Conservation (phyloP, 1,139 yeast species). For the Schwanniomyces etchellsii region DNA sequence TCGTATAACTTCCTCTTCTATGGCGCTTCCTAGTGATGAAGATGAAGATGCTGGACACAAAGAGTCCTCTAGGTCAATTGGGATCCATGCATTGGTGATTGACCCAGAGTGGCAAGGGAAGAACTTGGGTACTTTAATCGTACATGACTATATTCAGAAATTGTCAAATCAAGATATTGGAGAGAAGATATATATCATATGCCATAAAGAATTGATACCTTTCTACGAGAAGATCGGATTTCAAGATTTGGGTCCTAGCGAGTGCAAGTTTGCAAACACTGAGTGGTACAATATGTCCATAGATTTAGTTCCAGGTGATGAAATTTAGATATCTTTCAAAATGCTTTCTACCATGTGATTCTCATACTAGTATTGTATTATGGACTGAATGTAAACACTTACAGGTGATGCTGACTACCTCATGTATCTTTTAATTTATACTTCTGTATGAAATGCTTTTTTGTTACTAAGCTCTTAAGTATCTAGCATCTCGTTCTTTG, state of each 20-base stretch:
- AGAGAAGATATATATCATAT: slow-evolving; percentile 67
- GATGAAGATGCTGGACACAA: slow-evolving; percentile 58
- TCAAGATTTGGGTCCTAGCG: slow-evolving; percentile 54
- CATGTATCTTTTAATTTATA: too few relatives aligned
- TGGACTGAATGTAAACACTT: too few relatives aligned
- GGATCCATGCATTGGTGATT: slow-evolving; percentile 77
- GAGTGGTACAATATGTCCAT: slow-evolving; percentile 65
- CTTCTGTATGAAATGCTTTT: too few relatives aligned
- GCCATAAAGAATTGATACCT: slow-evolving; percentile 62
- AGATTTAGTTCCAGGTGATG: slow-evolving; percentile 48
- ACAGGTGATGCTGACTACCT: too few relatives aligned
- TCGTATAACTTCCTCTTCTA: slow-evolving; percentile 56
- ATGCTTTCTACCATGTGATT: too few relatives aligned
- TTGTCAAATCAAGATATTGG: slow-evolving; percentile 85
- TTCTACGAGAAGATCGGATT: slow-evolving; percentile 83
- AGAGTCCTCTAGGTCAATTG: slow-evolving; percentile 70
- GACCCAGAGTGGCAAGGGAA: slow-evolving; percentile 76
- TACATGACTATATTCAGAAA: slow-evolving; percentile 89
- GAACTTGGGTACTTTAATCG: slow-evolving; percentile 73
- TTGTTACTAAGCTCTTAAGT: too few relatives aligned
- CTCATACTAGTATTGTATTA: too few relatives aligned
- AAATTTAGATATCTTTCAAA: too few relatives aligned
- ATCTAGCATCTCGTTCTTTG: too few relatives aligned
- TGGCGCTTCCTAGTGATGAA: slow-evolving; percentile 50
- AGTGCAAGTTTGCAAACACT: slow-evolving; percentile 53